A percentile compares a stretch with the other conserved stretches of the same genome.
Conservation (phyloP, 495 filamentous ascomycete genomes). For the Aspergillus campestris region DNA sequence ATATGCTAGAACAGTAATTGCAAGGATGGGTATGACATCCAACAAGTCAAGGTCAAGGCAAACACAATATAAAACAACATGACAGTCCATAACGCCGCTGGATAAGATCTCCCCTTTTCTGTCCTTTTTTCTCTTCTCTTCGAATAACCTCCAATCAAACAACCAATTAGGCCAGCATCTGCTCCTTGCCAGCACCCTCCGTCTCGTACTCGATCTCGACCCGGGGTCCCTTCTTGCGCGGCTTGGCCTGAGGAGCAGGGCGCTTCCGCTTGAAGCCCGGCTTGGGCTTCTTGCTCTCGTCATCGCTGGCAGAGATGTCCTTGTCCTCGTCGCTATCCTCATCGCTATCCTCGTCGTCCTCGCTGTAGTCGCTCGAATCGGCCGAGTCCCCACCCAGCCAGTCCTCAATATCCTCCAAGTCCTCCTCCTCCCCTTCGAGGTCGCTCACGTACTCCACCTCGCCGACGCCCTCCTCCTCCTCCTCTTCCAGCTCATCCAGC, state of each 20-base stretch:
- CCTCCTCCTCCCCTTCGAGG: slow-evolving; percentile 51
- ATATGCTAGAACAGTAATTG: no score
- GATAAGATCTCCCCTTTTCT: not conserved
- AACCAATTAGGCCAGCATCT: slow-evolving; percentile 31
- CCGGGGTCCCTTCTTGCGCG: slow-evolving; percentile 58
- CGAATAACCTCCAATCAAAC: slow-evolving; percentile 7
- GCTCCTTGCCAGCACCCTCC: slow-evolving; percentile 45
- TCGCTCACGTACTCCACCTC: slow-evolving; percentile 82
- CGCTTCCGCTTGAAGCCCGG: slow-evolving; percentile 63
- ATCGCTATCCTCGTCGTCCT: slow-evolving; percentile 28
- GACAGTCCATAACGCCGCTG: slow-evolving; percentile 26
- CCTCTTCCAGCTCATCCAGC: slow-evolving; percentile 56
- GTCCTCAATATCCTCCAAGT: slow-evolving; percentile 65
- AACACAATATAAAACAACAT: no score
- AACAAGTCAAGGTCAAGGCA: no score
- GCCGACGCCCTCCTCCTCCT: slow-evolving; percentile 64
- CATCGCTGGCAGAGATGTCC: slow-evolving; percentile 30
- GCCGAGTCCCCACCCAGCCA: slow-evolving; percentile 59
- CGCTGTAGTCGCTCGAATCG: slow-evolving; percentile 42
- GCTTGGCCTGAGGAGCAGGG: slow-evolving; percentile 46
- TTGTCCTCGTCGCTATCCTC: slow-evolving; percentile 39
- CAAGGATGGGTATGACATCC: slow-evolving; percentile 26
- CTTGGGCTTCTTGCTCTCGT: slow-evolving; percentile 38
- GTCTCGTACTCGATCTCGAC: slow-evolving; percentile 68
- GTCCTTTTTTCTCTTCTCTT: slow-evolving; percentile 13